Base-by-base conservation (phyloP, 164 flowering plant species). In the Vitis rupestris region DNA sequence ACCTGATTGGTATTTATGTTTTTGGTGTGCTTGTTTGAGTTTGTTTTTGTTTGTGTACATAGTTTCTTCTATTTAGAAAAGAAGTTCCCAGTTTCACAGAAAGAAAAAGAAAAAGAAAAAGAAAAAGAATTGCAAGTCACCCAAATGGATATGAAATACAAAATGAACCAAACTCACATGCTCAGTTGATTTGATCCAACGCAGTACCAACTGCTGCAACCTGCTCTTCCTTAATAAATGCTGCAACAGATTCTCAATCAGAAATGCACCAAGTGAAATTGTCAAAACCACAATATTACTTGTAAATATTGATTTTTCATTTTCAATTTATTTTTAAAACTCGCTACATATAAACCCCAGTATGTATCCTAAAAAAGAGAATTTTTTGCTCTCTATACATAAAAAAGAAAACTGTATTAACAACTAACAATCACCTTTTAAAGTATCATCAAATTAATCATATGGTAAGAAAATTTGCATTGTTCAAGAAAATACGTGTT, bases 101-200 rank as follows among this genome's bases (percentile, higher is more conserved):
- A 49, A 49, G 23, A 17, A 16, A 61, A 30, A 61, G 64, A 23
- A 29, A 29, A 61, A 31, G 37, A 16, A 49, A 47, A 48, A 61
- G 64, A 23, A 29, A 29, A 61, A 37, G 44, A 37, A 37, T 6
- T 30, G 23, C 29, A n/a, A 9, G 14, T 27, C 54, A 2, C 30
- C 44, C 7, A 49, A 60, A 23, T 16, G 17, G 4, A 30, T 52
- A 51, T 13, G 53, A 30, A 51, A 3, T 37, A 19, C 10, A 51
- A 65, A 61, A 71, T 54, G 15, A 44, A 56, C 2, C 10, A 60
- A 62, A 14, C 88, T 80, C 74, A 90, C 97, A 71, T 92, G 95
- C 52, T 78, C 83, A 64, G 71, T 44, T 31, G 88, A 82, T 75
- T 84, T 85, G 69, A 92, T 83, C 77, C 85, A 76, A 56, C 82